Percentiles rank a stretch among this genome's conserved stretches.
Conservation (phyloP, 1,284 basidiomycete species). For the Megacollybia platyphylla region DNA sequence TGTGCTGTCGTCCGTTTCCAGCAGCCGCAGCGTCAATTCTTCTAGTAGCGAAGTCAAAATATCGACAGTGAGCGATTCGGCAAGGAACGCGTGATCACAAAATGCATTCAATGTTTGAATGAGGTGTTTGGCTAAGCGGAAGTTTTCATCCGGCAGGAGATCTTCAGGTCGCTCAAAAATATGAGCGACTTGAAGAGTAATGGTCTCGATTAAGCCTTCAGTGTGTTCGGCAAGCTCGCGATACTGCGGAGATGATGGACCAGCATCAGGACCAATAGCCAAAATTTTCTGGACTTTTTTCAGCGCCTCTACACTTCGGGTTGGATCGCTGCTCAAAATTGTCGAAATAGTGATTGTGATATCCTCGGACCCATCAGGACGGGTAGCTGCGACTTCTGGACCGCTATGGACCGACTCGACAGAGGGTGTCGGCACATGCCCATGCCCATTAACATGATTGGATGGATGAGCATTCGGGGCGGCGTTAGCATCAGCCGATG, state of each 20-base stretch:
- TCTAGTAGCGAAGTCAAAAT: constrained; percentile 72
- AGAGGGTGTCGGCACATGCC: constrained; percentile 1
- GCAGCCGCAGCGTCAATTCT: constrained; percentile 78
- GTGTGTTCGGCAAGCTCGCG: constrained; percentile 74
- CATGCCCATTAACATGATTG: not conserved
- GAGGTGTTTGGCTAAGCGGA: constrained; percentile 88
- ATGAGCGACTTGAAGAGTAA: constrained; percentile 81
- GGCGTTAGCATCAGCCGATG: constrained; percentile 10
- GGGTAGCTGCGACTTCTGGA: constrained; percentile 7
- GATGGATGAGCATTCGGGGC: constrained; percentile 7
- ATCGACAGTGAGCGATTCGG: constrained; percentile 72
- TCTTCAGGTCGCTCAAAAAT: constrained; percentile 75
- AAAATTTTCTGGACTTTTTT: constrained; percentile 84
- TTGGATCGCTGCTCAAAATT: constrained; percentile 75
- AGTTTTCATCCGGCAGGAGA: constrained; percentile 62
- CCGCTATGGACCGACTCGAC: constrained; percentile 6
- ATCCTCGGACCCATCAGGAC: constrained; percentile 33
- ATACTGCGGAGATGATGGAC: constrained; percentile 53
- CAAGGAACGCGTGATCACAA: constrained; percentile 74
- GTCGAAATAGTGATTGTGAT: constrained; percentile 72
- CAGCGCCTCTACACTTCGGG: constrained; percentile 83
- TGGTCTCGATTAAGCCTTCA: constrained; percentile 78
- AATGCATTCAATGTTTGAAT: constrained; percentile 91
- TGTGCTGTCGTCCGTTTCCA: constrained; percentile 81
- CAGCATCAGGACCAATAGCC: constrained; percentile 60